Percentiles rank a stretch among this genome's conserved stretches.
Evolutionary conservation across 1,284 basidiomycete species (phyloP).

Genomic region (Sporisorium iseilematis-ciliati): DNA sequence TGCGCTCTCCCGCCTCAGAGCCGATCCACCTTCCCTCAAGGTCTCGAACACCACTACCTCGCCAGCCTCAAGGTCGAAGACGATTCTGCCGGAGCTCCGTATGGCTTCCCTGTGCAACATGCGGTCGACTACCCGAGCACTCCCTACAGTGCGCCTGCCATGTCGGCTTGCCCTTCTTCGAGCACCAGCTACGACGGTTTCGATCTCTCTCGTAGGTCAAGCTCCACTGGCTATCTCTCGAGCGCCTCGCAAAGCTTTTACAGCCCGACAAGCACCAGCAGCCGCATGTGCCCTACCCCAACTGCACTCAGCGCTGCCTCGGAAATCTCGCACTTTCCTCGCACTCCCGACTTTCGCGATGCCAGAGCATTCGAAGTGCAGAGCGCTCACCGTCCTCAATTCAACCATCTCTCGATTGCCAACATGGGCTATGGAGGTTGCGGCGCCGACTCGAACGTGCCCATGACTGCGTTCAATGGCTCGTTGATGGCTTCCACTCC

Average conservation of each 20-base stretch:
- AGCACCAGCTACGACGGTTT: conserved; percentile 25
- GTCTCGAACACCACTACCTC: conserved; percentile 39
- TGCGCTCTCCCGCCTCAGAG: conserved; percentile 38
- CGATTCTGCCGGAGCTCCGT: neutral
- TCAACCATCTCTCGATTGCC: conserved; percentile 31
- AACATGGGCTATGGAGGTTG: conserved; percentile 20
- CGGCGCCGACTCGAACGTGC: conserved; percentile 11
- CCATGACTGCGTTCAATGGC: conserved; percentile 8
- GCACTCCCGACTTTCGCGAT: conserved; percentile 36
- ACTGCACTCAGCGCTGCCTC: conserved; percentile 31
- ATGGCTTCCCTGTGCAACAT: conserved; percentile 22
- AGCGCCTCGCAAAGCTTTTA: conserved; percentile 24
- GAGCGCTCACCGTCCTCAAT: conserved; percentile 14
- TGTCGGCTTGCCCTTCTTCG: conserved; percentile 37
- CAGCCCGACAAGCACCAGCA: conserved; percentile 26
- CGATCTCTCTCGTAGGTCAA: conserved; percentile 27
- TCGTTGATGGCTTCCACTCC: conserved; percentile 6
- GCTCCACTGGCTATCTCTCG: conserved; percentile 30
- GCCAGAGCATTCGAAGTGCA: conserved; percentile 17
- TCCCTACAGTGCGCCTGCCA: conserved; percentile 32
- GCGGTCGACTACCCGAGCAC: conserved; percentile 23
- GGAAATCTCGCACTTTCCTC: conserved; percentile 35
- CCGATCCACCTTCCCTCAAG: conserved; percentile 41
- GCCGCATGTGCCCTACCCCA: conserved; percentile 28
- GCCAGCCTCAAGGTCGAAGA: conserved; percentile 28